phyloP scores from a whole-genome alignment of 352 stramenopile species.

The Aphanomyces astaci region DNA sequence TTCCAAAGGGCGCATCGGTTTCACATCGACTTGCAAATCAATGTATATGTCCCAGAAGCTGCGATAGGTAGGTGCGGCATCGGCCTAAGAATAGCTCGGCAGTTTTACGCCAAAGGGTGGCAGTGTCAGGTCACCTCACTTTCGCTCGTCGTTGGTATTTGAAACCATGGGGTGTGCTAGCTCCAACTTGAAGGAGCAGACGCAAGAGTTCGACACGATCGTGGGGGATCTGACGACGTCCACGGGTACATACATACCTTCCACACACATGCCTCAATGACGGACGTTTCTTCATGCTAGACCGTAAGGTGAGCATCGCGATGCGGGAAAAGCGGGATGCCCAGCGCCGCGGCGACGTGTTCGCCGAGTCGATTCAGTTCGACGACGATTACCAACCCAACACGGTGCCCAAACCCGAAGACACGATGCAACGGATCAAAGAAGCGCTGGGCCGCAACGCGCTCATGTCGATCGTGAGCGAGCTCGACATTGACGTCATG shows the following conservation, averaged over 20 bases:
- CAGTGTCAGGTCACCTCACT: background rate
- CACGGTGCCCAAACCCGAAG: slow-evolving; percentile 35
- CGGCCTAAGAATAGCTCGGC: background rate
- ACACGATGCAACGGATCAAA: slow-evolving; percentile 41
- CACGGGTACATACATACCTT: slow-evolving; percentile 5
- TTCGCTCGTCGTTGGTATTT: background rate
- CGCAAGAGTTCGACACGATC: slow-evolving; percentile 19
- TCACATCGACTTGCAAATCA: no score
- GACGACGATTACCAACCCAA: slow-evolving; percentile 38
- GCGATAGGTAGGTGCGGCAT: background rate
- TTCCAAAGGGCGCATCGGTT: no score
- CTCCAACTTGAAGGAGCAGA: slow-evolving; percentile 8
- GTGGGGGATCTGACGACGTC: slow-evolving; percentile 7
- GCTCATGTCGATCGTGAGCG: slow-evolving; percentile 55
- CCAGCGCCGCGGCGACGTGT: slow-evolving; percentile 52
- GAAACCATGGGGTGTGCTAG: slow-evolving; percentile 20
- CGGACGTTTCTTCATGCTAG: slow-evolving; percentile 19
- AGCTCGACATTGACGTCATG: slow-evolving; percentile 43
- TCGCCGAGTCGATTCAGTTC: slow-evolving; percentile 60
- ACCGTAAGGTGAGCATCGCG: slow-evolving; percentile 48
- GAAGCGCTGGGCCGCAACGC: slow-evolving; percentile 58
- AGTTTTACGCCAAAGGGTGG: background rate
- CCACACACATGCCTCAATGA: no score
- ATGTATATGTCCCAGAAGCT: no score
- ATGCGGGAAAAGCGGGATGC: slow-evolving; percentile 63